Evolutionary conservation across 192 early-diverging fungal species (phyloP), one percentile per base, ranked within the genome.

Genomic region (Chytriomyces sp.): DNA sequence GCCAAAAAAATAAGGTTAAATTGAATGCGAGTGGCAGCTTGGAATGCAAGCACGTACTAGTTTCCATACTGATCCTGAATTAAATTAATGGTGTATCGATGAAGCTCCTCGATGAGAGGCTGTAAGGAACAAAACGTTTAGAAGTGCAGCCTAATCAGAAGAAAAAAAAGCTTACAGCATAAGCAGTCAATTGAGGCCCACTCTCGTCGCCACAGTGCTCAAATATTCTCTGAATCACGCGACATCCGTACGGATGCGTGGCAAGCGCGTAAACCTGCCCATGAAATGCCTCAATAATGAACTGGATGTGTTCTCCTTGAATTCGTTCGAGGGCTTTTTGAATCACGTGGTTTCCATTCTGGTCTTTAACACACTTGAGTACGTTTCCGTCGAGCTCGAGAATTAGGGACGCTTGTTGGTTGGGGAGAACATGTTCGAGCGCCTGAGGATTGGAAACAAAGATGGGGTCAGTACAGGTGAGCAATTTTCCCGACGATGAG

Each of bases 11-110:
- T 23, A 35, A 1, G 23, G 20, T 24, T 57, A 62, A 5, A 35
- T 43, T 13, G 16, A 13, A n/a, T 57, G 53, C 13, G 20, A 57
- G 53, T 57, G 20, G 35, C 35, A 35, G 62, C 16, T 43, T 23
- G 1, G 28, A 26, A 74, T 3, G 35, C 57, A 64, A 24, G 16
- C 83, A 72, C 70, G 8, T n/a, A 72, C 70, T 99, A 99, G 86
- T 99, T 99, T 67, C 97, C 97, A 77, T 99, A 99, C 85, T 98
- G 96, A 77, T 99, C 96, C 83, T 97, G 95, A 11, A 99, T 96
- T 50, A 99, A 86, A 77, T 91, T 93, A 11, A 92, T 86, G 35
- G 95, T 97, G 81, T 92, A 96, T 60, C 91, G 89, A 85, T 98
- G 96, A 61, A 99, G 86, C 83, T 99, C 97, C 5, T 97, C 96